Conservation (phyloP, 169 alveolate genomes). For the Eimeria falciformis region DNA sequence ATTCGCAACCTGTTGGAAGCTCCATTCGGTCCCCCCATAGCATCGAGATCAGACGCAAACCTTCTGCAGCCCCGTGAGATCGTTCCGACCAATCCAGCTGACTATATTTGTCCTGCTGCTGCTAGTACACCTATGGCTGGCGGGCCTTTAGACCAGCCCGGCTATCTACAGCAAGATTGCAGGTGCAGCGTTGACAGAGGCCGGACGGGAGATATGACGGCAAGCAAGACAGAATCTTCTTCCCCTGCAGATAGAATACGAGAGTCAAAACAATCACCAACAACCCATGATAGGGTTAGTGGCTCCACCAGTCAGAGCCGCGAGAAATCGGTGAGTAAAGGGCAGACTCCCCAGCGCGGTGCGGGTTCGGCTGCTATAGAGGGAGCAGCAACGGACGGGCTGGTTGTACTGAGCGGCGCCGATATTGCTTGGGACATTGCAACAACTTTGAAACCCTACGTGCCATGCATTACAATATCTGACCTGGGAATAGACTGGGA, state of each 20-base stretch:
- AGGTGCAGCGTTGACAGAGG: not conserved
- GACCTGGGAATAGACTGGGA: not conserved
- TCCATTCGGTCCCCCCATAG: not conserved
- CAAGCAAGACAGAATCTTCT: not conserved
- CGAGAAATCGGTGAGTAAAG: not conserved
- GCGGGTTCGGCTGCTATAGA: not conserved
- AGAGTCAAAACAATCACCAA: not conserved
- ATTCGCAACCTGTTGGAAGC: not conserved
- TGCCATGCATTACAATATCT: not conserved
- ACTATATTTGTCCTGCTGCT: not conserved
- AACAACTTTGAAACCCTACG: not conserved
- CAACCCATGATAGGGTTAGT: not conserved
- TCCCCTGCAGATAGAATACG: not conserved
- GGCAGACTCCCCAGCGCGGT: not conserved
- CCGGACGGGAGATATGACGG: not conserved
- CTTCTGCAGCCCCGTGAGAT: not conserved
- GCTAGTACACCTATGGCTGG: not conserved
- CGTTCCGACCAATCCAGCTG: not conserved
- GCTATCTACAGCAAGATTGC: not conserved
- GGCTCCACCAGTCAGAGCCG: not conserved
- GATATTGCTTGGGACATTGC: constrained; percentile 8
- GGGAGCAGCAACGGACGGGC: not conserved
- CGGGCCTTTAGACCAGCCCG: not conserved
- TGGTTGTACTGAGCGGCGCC: not conserved
- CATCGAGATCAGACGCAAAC: not conserved